Base-by-base conservation (phyloP, 2,329 filamentous ascomycete genomes). In the Aaosphaeria pasadenensis region DNA sequence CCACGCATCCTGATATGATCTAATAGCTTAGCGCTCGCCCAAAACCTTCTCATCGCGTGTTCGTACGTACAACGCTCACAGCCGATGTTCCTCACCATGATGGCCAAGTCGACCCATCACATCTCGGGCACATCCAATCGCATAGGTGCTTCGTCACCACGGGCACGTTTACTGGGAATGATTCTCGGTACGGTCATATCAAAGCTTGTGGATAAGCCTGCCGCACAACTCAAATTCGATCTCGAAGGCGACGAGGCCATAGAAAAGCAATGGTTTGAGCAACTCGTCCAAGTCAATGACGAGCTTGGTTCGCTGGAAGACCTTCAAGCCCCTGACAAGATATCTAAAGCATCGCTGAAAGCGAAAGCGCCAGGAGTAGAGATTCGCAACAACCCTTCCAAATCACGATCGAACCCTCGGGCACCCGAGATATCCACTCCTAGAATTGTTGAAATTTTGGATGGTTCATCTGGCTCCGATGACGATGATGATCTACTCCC, bases 101-200 rank as follows among this genome's bases (percentile, higher is more conserved):
- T 91, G 31, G 79, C 89, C 45, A 84, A 87, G 45, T 89, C 89
- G 1, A 81, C 85, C 13, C 64, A 78, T 1, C 95, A 95, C 61
- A 77, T 96, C 43, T 85, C 82, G 53, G 81, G 86, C 5, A 84
- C 96, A 32, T 96, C 94, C 1, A 96, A 95, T 64, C 83, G 91
- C 28, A 81, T 99, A 5, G 83, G 84, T 9, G 82, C 90, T 11
- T 86, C 90, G 4, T 91, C 94, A 38, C 76, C 76, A 5, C 81
- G 85, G 55, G 85, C 88, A 11, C 83, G 91, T 13, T 89, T 95
- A 56, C 77, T 99, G 1, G 94, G 94, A 0, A 95, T 99, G 84
- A 77, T 88, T 2, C 84, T 96, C 31, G 94, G 89, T 4, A 90
- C 90, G 56, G 83, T 86, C 1, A 74, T 87, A 3, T 86, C 83